Conservation (phyloP, 495 filamentous ascomycete species). For the Beverwykella pulmonaria region DNA sequence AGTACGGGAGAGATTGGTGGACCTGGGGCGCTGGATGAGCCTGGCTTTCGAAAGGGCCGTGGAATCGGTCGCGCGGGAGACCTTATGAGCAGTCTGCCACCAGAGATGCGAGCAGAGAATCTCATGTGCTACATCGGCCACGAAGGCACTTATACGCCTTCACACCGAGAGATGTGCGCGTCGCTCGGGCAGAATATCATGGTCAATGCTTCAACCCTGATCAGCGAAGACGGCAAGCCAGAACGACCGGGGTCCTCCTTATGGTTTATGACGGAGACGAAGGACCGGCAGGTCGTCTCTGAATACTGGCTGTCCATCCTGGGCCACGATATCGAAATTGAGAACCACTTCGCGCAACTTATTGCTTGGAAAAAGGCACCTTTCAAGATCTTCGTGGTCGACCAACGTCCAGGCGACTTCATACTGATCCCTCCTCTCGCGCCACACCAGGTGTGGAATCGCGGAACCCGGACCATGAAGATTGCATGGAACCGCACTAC, state of each 20-base stretch:
- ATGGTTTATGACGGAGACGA: conserved; percentile 97
- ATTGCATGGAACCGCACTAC: conserved; percentile 98
- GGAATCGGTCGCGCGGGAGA: conserved; percentile 73
- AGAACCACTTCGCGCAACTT: conserved; percentile 92
- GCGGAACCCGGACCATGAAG: conserved; percentile 92
- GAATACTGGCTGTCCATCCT: conserved; percentile 91
- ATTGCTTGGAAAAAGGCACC: conserved; percentile 91
- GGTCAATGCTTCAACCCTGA: conserved; percentile 75
- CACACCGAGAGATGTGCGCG: conserved; percentile 97
- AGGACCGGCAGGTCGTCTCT: conserved; percentile 80
- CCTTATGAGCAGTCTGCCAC: conserved; percentile 89
- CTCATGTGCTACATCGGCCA: conserved; percentile 98
- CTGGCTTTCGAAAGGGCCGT: conserved; percentile 47
- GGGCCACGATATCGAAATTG: conserved; percentile 94
- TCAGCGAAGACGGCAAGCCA: conserved; percentile 60
- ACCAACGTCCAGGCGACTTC: conserved; percentile 91
- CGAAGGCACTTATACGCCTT: conserved; percentile 95
- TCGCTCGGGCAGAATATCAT: conserved; percentile 96
- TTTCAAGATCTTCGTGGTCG: conserved; percentile 88
- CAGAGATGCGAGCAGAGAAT: conserved; percentile 85
- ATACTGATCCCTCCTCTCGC: conserved; percentile 93
- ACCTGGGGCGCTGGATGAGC: conserved; percentile 50
- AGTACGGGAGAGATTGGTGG: conserved; percentile 62
- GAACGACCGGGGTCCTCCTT: conserved; percentile 85
- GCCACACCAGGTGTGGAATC: conserved; percentile 98